Base-by-base conservation (phyloP, 805 yeast species). In the Candida michaelii region DNA sequence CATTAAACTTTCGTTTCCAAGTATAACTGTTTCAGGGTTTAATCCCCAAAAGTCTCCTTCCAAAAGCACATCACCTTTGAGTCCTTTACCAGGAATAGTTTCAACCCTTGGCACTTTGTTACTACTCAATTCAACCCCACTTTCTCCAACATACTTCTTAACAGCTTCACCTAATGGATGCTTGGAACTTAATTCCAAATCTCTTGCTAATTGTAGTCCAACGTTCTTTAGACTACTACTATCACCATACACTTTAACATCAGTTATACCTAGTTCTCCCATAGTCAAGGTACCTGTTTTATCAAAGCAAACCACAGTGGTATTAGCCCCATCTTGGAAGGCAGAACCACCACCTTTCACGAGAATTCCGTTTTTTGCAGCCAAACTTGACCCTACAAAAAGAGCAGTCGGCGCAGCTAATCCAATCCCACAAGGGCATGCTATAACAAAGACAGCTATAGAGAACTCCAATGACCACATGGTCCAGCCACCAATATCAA, bases 391-490 rank as follows among this genome's bases (percentile, higher is more conserved):
- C 2, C 93, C 93, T 10, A 85, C 89, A 65, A 82, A 84, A 30
- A 85, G 58, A 0, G 93, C 91, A 1, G 91, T 85, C 1, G 93
- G 93, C 1, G 91, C 93, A 17, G 93, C 93, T 16, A 85, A 66
- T 1, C 91, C 93, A 51, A 85, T 77, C 1, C 91, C 95, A 67
- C 93, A 85, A 1, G 95, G 95, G 56, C 95, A 85, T 0, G 91
- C 91, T 39, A 85, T 79, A 1, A 85, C 91, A 63, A 85, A 84
- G 1, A 86, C 91, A 0, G 90, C 78, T 49, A 85, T 82, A 1
- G 89, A 79, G 61, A 85, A 85, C 51, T 84, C 82, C 43, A 85
- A 67, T 0, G 90, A 81, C 89, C 91, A 85, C 10, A 84, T 76
- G 0, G 76, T 66, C 89, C 90, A 84, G 0, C 89, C 87, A 12